Evolutionary conservation across 106 monocot genomes (phyloP).

Genomic region (Amphibolis antarctica): DNA sequence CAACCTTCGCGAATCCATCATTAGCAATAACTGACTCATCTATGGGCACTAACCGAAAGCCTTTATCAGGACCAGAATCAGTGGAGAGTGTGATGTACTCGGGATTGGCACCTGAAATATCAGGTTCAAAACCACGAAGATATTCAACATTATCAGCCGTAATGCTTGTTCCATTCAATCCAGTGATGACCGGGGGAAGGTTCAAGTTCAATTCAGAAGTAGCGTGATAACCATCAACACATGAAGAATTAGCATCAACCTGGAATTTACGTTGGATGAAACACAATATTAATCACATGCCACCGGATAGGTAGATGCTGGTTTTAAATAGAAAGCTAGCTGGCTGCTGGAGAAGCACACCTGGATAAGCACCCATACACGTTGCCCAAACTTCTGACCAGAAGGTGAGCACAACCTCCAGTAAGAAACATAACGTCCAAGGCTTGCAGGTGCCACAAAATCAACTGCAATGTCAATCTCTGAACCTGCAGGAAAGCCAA

Average conservation of each 20-base stretch:
- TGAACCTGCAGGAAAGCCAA: conserved; percentile 33
- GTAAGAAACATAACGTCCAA: conserved; percentile 61
- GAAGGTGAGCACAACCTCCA: conserved; percentile 64
- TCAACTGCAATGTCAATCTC: conserved; percentile 80
- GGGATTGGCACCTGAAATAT: background rate
- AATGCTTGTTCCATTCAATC: background rate
- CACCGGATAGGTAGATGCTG: too few relatives aligned
- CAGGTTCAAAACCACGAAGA: background rate
- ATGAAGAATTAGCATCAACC: conserved; percentile 28
- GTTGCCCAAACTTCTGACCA: conserved; percentile 74
- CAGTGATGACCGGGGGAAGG: conserved; percentile 23
- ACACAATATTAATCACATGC: background rate
- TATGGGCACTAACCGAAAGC: background rate
- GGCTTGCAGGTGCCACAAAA: conserved; percentile 48
- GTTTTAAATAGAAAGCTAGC: background rate
- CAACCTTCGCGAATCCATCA: too few relatives aligned
- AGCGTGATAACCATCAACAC: background rate
- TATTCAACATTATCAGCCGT: conserved; percentile 24
- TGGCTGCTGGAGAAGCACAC: conserved; percentile 14
- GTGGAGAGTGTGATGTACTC: conserved; percentile 3
- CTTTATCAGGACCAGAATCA: background rate
- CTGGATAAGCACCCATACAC: conserved; percentile 82
- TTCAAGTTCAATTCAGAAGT: conserved; percentile 31
- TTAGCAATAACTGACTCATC: background rate
- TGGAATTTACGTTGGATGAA: background rate